A percentile compares a stretch with the other conserved stretches of the same genome.
These are phyloP conservation scores for Sordariomycetes sp. DNA, from an alignment of 2,329 filamentous ascomycete species.

Conservation along the genomic window DNA sequence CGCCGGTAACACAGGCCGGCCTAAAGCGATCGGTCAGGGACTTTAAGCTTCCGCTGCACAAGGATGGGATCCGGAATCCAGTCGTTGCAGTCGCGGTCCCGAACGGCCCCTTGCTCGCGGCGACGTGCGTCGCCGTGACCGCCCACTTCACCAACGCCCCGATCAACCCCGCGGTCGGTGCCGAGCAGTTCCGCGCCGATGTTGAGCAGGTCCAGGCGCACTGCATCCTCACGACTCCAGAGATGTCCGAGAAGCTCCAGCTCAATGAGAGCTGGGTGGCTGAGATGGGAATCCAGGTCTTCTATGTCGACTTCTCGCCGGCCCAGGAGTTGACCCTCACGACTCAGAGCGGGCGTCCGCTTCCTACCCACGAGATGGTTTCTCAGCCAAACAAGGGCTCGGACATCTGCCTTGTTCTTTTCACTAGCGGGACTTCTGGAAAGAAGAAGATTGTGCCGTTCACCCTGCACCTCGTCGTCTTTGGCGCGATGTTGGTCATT, in stretches of 20 bases:
- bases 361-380: conserved; percentile 2
- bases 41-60: conserved; percentile 16
- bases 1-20: conserved; percentile 17
- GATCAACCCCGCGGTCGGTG: conserved; percentile 32
- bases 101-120: conserved; percentile 38
- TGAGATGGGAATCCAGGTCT: conserved; percentile 20
- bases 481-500: conserved; percentile 36
- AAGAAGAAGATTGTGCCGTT: conserved; percentile 46
- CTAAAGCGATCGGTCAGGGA: conserved; percentile 17
- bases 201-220: conserved; percentile 30
- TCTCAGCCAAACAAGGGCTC: conserved; percentile 24
- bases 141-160: conserved; percentile 38
- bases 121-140: conserved; percentile 31
- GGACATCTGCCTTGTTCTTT: conserved; percentile 36
- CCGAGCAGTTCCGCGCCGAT: conserved; percentile 36
- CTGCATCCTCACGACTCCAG: conserved; percentile 27
- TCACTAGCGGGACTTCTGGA: conserved; percentile 43
- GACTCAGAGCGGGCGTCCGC: conserved; percentile 6
- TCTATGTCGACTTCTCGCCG: conserved; percentile 15
- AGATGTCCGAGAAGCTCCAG: conserved; percentile 24
- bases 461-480: conserved; percentile 32
- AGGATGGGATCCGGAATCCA: conserved; percentile 17
- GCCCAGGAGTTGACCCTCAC: conserved; percentile 1
- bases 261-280: conserved; percentile 16
- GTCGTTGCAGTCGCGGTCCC: conserved; percentile 36